These are phyloP conservation scores for Gaeumannomyces sp. DNA, from an alignment of 2,329 filamentous ascomycete genomes.

Conservation along the genomic window DNA sequence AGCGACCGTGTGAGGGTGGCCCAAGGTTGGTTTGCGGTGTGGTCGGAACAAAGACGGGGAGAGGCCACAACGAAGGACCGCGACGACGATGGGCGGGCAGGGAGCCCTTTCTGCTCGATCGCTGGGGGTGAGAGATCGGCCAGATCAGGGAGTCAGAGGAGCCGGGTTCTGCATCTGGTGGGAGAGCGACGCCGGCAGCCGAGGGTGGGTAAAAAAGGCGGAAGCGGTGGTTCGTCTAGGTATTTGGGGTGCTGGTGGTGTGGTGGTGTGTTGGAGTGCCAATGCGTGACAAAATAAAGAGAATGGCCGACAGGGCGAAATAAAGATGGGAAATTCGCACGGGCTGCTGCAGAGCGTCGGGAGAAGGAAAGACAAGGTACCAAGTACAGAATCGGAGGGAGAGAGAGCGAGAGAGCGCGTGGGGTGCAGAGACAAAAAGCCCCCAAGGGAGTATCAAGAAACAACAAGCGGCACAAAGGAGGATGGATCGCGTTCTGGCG, in stretches of 20 bases:
- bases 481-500: not conserved
- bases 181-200: not conserved
- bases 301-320: not conserved
- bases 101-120: not conserved
- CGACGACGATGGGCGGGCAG: not conserved
- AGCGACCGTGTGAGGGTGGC: not conserved
- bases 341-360: not conserved
- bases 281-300: not conserved
- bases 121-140: not conserved
- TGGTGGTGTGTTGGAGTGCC: not conserved
- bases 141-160: not conserved
- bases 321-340: conserved; percentile 1
- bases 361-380: not conserved
- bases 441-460: not conserved
- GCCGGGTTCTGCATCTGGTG: not conserved
- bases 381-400: not conserved
- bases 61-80: not conserved
- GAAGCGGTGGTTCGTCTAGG: not conserved
- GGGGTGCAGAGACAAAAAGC: not conserved
- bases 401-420: not conserved
- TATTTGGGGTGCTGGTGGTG: not conserved
- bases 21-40: not conserved
- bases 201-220: not conserved
- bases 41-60: not conserved
- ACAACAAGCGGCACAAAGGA: not conserved